Base-by-base conservation (phyloP, 2,329 filamentous ascomycete genomes). In the Aspergillus novoparasiticus region DNA sequence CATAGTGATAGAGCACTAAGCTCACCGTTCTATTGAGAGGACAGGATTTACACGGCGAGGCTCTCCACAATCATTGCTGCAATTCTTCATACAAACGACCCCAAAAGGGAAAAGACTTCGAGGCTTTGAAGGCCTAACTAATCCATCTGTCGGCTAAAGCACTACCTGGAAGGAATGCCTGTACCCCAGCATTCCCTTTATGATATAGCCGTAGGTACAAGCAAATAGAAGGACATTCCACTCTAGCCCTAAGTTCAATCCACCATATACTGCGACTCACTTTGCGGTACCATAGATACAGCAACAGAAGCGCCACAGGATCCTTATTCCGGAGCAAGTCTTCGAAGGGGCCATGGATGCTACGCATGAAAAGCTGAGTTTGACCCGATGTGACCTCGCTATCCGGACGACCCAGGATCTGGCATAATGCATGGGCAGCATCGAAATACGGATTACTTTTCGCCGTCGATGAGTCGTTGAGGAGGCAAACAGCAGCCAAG, bases 251-350 rank as follows among this genome's bases (percentile, higher is more conserved):
- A 0, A 81, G 71, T 23, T 75, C 75, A 63, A 83, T 76, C 79
- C 79, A 83, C 81, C 81, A 83, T 64, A 82, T 75, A 68, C 72
- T 72, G 19, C 73, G 73, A 41, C 79, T 57, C 60, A 74, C 72
- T 68, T 81, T 82, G 23, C 71, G 68, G 53, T 81, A 83, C 80
- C 80, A 83, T 4, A 81, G 61, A 65, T 80, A 80, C 0, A 83
- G 64, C 41, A 83, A 43, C 57, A 82, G 48, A 0, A 83, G 73
- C 1, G 80, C 78, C 0, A 75, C 64, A 2, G 80, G 75, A 41
- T 82, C 79, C 14, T 61, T 79, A 4, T 57, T 19, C 14, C 41
- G 63, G 0, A 82, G 71, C 28, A 80, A 60, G 0, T 43, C 28
- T 64, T 77, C 65, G 48, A 81, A 82, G 6, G 58, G 3, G 0